Conservation (phyloP, 2,329 filamentous ascomycete genomes). For the Aureobasidium sp. region DNA sequence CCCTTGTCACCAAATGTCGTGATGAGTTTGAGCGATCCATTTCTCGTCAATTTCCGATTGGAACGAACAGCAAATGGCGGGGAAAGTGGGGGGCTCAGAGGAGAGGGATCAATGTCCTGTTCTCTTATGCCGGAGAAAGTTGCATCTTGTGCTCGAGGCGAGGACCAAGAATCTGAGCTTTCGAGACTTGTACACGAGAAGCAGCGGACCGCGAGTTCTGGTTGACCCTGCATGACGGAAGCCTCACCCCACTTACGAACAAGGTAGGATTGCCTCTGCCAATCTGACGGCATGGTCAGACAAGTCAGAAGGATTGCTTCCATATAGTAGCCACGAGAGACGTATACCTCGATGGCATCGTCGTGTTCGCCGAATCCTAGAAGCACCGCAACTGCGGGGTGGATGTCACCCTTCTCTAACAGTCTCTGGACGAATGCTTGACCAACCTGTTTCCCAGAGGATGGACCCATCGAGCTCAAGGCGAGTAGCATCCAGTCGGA, state of each 20-base stretch:
- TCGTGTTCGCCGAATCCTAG: conserved; percentile 87
- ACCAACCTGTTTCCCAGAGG: conserved; percentile 80
- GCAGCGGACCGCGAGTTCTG: conserved; percentile 84
- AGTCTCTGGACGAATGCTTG: conserved; percentile 86
- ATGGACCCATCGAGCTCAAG: conserved; percentile 71
- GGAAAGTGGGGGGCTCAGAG: conserved; percentile 64
- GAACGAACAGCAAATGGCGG: conserved; percentile 54
- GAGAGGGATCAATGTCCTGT: conserved; percentile 27
- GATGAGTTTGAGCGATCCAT: conserved; percentile 80
- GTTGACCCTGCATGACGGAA: conserved; percentile 77
- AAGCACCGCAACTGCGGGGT: conserved; percentile 87
- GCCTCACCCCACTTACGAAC: conserved; percentile 93
- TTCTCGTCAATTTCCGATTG: conserved; percentile 60
- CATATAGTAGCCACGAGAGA: conserved; percentile 85
- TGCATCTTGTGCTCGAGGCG: conserved; percentile 65
- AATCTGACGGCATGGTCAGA: conserved; percentile 73
- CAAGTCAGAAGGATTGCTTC: conserved; percentile 87
- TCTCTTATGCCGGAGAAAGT: conserved; percentile 50
- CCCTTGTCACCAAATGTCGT: conserved; percentile 70
- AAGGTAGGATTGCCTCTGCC: conserved; percentile 82
- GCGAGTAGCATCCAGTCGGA: conserved; percentile 97
- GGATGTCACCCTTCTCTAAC: conserved; percentile 81
- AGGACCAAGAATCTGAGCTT: conserved; percentile 79
- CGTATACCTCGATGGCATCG: conserved; percentile 92
- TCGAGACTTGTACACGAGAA: conserved; percentile 88